A percentile compares a stretch with the other conserved stretches of the same genome.
phyloP scores from a whole-genome alignment of 208 protist species.

The Wallacemonas sp. region DNA sequence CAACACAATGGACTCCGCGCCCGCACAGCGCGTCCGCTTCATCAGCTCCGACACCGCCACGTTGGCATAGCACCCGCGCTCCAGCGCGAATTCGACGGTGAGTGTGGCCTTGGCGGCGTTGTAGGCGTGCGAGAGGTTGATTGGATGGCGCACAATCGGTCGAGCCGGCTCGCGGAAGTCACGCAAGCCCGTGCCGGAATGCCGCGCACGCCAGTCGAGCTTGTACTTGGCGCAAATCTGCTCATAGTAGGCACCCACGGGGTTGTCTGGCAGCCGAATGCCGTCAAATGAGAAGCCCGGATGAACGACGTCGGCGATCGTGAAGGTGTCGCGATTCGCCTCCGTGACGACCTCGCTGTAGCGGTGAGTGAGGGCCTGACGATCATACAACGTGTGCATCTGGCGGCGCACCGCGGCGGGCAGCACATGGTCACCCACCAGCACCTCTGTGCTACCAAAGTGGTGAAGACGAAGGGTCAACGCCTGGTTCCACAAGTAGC shows the following conservation, averaged over 20 bases:
- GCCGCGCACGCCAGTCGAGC: constrained; percentile 71
- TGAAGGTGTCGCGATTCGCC: constrained; percentile 34
- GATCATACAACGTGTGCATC: constrained; percentile 6
- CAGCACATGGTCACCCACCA: constrained; percentile 68
- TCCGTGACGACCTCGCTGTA: constrained; percentile 35
- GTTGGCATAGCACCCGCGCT: constrained; percentile 87
- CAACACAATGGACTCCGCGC: constrained; percentile 54
- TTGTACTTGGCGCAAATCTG: constrained; percentile 75
- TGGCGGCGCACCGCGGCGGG: constrained; percentile 34
- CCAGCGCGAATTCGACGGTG: constrained; percentile 65
- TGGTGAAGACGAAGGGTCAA: constrained; percentile 76
- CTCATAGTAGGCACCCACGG: constrained; percentile 62
- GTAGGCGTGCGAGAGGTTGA: constrained; percentile 62
- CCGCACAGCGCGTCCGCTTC: constrained; percentile 64
- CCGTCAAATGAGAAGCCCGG: constrained; percentile 82
- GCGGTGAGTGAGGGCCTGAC: constrained; percentile 12
- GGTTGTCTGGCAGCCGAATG: constrained; percentile 61
- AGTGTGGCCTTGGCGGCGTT: constrained; percentile 35
- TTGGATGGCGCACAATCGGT: constrained; percentile 76
- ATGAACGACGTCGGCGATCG: constrained; percentile 79
- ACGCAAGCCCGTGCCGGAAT: constrained; percentile 43
- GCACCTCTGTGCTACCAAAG: constrained; percentile 39
- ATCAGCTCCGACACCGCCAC: constrained; percentile 83
- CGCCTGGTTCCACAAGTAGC: constrained; percentile 87
- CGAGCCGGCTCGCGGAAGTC: constrained; percentile 84